phyloP scores from a whole-genome alignment of 805 yeast species.

The Metschnikowia lachancei region DNA sequence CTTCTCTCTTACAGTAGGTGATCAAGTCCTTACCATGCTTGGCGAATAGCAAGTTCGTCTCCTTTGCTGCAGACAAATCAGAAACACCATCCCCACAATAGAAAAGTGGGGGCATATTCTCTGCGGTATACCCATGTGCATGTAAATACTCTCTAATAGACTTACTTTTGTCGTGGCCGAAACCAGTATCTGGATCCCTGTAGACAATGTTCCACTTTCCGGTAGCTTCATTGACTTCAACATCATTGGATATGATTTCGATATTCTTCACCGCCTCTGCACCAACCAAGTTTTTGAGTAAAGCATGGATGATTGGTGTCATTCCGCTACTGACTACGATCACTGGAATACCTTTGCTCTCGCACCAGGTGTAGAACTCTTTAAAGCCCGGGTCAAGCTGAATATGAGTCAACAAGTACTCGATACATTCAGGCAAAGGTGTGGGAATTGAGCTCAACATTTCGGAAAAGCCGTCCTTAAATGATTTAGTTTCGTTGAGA shows the following conservation, averaged over 20 bases:
- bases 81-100: constrained; percentile 98
- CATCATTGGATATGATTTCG: constrained; percentile 80
- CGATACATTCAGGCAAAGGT: constrained; percentile 82
- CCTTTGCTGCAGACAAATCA: constrained; percentile 91
- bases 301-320: constrained; percentile 83
- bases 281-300: constrained; percentile 73
- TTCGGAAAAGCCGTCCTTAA: constrained; percentile 77
- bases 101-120: constrained; percentile 58
- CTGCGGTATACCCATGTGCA: constrained; percentile 29
- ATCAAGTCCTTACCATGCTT: constrained; percentile 89
- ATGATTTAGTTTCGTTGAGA: constrained; percentile 61
- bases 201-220: constrained; percentile 80
- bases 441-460: constrained; percentile 79
- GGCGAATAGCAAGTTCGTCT: constrained; percentile 90
- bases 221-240: constrained; percentile 48
- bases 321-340: constrained; percentile 90
- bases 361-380: constrained; percentile 77
- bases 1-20: constrained; percentile 74
- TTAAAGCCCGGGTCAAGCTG: constrained; percentile 88
- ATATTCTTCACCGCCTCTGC: constrained; percentile 67
- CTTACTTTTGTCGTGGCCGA: constrained; percentile 93
- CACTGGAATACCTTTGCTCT: constrained; percentile 68
- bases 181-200: constrained; percentile 73
- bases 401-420: constrained; percentile 59
- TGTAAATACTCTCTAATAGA: constrained; percentile 58